Evolutionary conservation across 805 yeast genomes (phyloP).

Genomic region (Ogataea populi-albae): DNA sequence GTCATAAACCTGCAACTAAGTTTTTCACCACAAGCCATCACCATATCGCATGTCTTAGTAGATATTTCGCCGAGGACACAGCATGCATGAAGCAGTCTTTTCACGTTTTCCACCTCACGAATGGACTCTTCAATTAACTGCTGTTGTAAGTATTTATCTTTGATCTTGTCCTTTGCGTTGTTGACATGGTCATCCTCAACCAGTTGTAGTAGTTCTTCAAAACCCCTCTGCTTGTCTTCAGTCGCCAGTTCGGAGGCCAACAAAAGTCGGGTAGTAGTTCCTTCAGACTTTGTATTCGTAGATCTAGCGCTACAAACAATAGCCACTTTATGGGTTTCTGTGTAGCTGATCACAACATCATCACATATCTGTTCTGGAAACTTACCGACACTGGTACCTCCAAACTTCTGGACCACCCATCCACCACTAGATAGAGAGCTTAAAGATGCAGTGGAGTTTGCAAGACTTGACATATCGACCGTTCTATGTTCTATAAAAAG

Average conservation of each 20-base stretch:
- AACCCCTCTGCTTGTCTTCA: slow-evolving; percentile 51
- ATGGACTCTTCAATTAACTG: slow-evolving; percentile 58
- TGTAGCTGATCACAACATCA: slow-evolving; percentile 71
- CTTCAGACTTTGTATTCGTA: slow-evolving; percentile 86
- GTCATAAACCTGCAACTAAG: slow-evolving; percentile 88
- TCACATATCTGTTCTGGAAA: slow-evolving; percentile 83
- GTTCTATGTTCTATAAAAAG: no score
- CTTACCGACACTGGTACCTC: slow-evolving; percentile 97
- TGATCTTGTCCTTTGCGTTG: slow-evolving; percentile 62
- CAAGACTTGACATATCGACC: slow-evolving; percentile 20
- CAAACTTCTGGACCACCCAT: slow-evolving; percentile 91
- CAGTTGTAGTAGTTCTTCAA: slow-evolving; percentile 53
- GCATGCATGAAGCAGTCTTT: slow-evolving; percentile 77
- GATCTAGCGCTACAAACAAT: slow-evolving; percentile 97
- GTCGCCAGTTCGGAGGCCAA: slow-evolving; percentile 79
- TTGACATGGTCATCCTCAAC: slow-evolving; percentile 75
- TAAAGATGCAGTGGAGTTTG: slow-evolving; percentile 23
- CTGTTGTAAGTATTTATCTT: slow-evolving; percentile 41
- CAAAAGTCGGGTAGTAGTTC: slow-evolving; percentile 86
- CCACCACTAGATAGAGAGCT: slow-evolving; percentile 30
- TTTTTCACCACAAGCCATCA: slow-evolving; percentile 93
- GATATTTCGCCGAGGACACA: slow-evolving; percentile 89
- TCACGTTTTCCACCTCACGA: slow-evolving; percentile 64
- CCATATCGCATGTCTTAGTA: slow-evolving; percentile 80
- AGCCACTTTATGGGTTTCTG: slow-evolving; percentile 65